These are phyloP conservation scores for Euryodendron excelsum DNA, from an alignment of 148 eudicot species.

Conservation along the genomic window DNA sequence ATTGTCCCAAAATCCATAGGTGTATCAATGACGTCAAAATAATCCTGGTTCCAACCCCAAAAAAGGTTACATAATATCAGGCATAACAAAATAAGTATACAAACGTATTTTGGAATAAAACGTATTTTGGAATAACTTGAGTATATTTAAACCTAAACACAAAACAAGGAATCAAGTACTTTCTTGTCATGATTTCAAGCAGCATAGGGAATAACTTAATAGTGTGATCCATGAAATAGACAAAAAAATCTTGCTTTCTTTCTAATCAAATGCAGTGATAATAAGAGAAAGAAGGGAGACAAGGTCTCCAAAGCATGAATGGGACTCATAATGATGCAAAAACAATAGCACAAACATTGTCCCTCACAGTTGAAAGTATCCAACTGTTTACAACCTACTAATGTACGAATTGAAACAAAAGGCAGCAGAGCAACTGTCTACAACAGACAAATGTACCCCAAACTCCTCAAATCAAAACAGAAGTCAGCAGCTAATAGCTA, in stretches of 20 bases:
- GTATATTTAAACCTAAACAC: neutral
- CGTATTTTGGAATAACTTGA: neutral
- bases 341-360: neutral
- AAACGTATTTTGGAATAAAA: neutral
- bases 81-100: neutral
- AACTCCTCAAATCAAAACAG: constrained; percentile 3
- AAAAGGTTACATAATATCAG: neutral
- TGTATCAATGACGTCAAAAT: constrained; percentile 87
- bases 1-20: constrained; percentile 98
- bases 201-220: neutral
- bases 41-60: constrained; percentile 52
- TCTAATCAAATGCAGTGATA: neutral
- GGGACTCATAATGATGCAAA: neutral
- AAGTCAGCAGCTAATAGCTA: neutral
- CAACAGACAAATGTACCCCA: neutral
- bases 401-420: too few species aligned
- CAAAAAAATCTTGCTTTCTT: neutral
- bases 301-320: neutral
- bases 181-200: neutral
- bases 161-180: neutral
- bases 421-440: constrained; percentile 5
- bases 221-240: neutral
- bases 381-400: neutral
- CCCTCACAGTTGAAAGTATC: neutral
- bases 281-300: neutral